phyloP scores from a whole-genome alignment of 352 stramenopile genomes.

The Phytophthora chlamydospora region DNA sequence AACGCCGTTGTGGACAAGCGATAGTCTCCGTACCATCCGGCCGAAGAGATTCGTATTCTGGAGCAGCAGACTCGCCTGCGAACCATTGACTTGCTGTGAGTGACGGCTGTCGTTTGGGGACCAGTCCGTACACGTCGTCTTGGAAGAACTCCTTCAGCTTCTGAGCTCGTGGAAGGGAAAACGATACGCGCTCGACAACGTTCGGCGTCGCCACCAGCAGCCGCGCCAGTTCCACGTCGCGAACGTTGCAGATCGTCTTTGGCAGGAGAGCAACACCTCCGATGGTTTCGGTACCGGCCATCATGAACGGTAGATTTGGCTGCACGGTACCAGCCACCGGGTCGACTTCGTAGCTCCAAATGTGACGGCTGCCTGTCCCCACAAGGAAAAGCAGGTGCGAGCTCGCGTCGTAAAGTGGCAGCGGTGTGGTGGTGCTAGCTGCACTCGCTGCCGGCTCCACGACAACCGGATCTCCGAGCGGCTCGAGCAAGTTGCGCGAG shows the following conservation, averaged over 20 bases:
- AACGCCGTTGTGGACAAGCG: conserved; percentile 1
- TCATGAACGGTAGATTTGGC: conserved; percentile 69
- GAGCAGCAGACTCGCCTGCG: conserved; percentile 42
- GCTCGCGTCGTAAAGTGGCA: conserved; percentile 71
- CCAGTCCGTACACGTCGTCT: conserved; percentile 71
- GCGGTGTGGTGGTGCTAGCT: conserved; percentile 50
- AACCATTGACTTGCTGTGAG: conserved; percentile 61
- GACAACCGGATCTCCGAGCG: conserved; percentile 42
- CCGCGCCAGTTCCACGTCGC: conserved; percentile 66
- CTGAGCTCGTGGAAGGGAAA: conserved; percentile 67
- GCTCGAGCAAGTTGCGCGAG: conserved; percentile 70
- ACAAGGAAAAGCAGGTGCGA: conserved; percentile 77
- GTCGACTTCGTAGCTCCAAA: conserved; percentile 82
- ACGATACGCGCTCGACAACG: conserved; percentile 62
- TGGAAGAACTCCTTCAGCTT: conserved; percentile 82
- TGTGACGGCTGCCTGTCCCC: conserved; percentile 62
- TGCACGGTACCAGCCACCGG: conserved; percentile 42
- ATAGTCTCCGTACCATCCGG: conserved; percentile 44
- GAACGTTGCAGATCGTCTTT: conserved; percentile 67
- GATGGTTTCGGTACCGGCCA: conserved; percentile 56
- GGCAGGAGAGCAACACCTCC: conserved; percentile 65
- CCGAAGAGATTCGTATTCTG: conserved; percentile 59
- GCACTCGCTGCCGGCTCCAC: conserved; percentile 38
- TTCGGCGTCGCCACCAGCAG: conserved; percentile 67
- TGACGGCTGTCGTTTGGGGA: conserved; percentile 37